Evolutionary conservation across 805 yeast genomes (phyloP).

Genomic region (Metschnikowia lochheadii): DNA sequence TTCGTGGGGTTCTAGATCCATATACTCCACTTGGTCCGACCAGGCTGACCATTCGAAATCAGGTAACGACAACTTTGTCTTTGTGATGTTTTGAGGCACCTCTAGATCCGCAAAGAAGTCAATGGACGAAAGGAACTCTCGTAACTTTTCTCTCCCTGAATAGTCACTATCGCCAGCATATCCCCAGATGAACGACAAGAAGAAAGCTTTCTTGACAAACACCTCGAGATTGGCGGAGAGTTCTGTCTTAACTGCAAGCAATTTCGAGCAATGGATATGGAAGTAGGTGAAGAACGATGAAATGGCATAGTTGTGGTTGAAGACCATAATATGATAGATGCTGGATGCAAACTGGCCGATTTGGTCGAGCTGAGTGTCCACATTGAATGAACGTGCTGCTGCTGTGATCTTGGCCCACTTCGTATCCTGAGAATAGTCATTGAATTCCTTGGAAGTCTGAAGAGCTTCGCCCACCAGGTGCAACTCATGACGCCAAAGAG

Average conservation of each 20-base stretch:
- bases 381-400: background rate
- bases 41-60: slow-evolving; percentile 46
- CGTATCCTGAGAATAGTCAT: slow-evolving; percentile 5
- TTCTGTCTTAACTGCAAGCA: slow-evolving; percentile 4
- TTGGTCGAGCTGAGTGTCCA: background rate
- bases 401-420: slow-evolving; percentile 15
- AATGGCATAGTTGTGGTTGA: slow-evolving; percentile 32
- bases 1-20: slow-evolving; percentile 53
- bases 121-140: slow-evolving; percentile 21
- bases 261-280: slow-evolving; percentile 29
- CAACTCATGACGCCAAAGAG: slow-evolving; percentile 13
- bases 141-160: slow-evolving; percentile 37
- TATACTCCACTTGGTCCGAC: slow-evolving; percentile 34
- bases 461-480: slow-evolving; percentile 6
- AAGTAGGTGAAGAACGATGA: slow-evolving; percentile 40
- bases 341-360: slow-evolving; percentile 24
- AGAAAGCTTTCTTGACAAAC: slow-evolving; percentile 30
- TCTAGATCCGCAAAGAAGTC: slow-evolving; percentile 16
- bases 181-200: slow-evolving; percentile 54
- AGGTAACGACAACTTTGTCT: slow-evolving; percentile 42
- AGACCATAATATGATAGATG: slow-evolving; percentile 51
- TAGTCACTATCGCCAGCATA: slow-evolving; percentile 54
- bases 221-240: slow-evolving; percentile 21
- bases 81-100: slow-evolving; percentile 25
- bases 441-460: background rate